Base-by-base conservation (phyloP, 352 stramenopile genomes). In the Globisporangium uncinulatum region DNA sequence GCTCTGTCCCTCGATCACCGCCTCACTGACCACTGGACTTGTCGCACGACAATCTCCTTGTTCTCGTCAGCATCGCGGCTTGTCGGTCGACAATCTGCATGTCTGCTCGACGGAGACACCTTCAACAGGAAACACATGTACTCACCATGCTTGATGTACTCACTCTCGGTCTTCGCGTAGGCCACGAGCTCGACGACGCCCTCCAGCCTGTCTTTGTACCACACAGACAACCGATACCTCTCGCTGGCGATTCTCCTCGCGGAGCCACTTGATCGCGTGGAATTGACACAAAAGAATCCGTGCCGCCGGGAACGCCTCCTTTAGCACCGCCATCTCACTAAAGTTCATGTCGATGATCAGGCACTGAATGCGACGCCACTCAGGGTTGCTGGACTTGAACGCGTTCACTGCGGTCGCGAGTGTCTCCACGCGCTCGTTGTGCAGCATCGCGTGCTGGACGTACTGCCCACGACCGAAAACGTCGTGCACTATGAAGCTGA, bases 201-300 rank as follows among this genome's bases (percentile, higher is more conserved):
- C 6, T 50, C 6, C n/a, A 74, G 13, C 14, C 56, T 55, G 3
- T 68, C 41, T 5, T 70, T 67, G 19, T 68, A 47, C 62, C 57
- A 70, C 4, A 56, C 2, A 1, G 14, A 53, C 5, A 74, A 59
- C 1, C 48, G 15, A 48, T 71, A 69, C 0, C 60, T 34, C 0
- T 58, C n/a, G 1, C 21, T 39, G 2, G 53, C 41, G 17, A 71
- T 51, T 51, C 17, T 63, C 53, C 9, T 62, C 46, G 9, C 51
- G 45, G 4, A 4, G 24, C 24, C 24, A 29, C 24, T 29, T 29
- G 24, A 29, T 29, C 1, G 4, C 24, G 24, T 29, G 4, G 24
- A 29, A 29, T 29, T 29, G 24, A 4, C 24, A 29, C 24, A 29
- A 29, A 29, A 29, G 24, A 4, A 29, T 4, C 4, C 24, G 24